phyloP scores from a whole-genome alignment of 305 asterid genomes.

The Salvia sclarea region DNA sequence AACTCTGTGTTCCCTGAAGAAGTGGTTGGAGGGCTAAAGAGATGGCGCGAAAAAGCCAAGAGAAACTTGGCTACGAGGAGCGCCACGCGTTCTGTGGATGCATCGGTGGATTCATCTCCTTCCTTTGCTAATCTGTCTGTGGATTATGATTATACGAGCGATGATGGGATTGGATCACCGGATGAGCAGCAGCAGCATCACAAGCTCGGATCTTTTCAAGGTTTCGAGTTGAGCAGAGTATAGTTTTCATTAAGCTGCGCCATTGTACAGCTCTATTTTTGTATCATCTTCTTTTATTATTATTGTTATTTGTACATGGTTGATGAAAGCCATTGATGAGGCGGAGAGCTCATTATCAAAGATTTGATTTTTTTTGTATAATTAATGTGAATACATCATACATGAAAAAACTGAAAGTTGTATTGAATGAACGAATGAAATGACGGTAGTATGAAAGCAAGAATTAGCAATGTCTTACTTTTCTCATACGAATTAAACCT shows the following conservation, averaged over 20 bases:
- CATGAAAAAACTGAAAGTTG: too few species aligned
- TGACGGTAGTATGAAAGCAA: neutral
- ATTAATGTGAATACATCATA: too few species aligned
- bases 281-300: too few species aligned
- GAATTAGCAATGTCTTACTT: neutral
- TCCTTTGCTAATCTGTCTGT: slow-evolving; percentile 42
- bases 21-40: slow-evolving; percentile 50
- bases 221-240: slow-evolving; percentile 37
- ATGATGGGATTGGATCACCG: slow-evolving; percentile 16
- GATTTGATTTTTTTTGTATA: too few species aligned
- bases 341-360: too few species aligned
- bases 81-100: slow-evolving; percentile 38
- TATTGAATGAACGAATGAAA: too few species aligned
- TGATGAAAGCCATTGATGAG: too few species aligned
- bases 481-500: too few species aligned
- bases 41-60: slow-evolving; percentile 65
- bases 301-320: too few species aligned
- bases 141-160: slow-evolving; percentile 39
- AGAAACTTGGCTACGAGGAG: slow-evolving; percentile 46
- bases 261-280: slow-evolving; percentile 15
- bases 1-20: slow-evolving; percentile 53
- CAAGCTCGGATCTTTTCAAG: slow-evolving; percentile 46
- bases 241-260: neutral
- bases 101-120: slow-evolving; percentile 44
- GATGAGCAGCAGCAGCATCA: slow-evolving; percentile 22